phyloP scores from a whole-genome alignment of 345 rosid species.

The Citrus medica region DNA sequence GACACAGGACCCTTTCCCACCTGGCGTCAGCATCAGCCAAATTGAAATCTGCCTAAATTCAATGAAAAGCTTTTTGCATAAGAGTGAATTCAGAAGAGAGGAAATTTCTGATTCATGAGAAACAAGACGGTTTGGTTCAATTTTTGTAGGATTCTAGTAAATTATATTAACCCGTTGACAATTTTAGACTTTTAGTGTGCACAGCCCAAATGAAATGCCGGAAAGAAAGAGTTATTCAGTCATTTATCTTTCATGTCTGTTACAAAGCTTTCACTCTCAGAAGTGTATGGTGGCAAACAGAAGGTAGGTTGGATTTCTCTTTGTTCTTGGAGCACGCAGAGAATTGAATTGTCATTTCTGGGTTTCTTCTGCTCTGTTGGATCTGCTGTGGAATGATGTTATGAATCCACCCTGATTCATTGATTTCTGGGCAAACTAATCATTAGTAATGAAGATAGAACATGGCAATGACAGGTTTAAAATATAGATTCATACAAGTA shows the following conservation, averaged over 20 bases:
- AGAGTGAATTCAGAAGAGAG: not conserved
- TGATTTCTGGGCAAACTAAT: too few relatives aligned
- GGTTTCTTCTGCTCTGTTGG: too few relatives aligned
- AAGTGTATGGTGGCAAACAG: not conserved
- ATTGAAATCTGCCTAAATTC: constrained; percentile 65
- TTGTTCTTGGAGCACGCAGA: not conserved
- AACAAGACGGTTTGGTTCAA: not conserved
- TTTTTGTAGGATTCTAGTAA: constrained; percentile 13
- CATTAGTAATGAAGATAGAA: too few relatives aligned
- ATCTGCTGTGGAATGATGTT: too few relatives aligned
- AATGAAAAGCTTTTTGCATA: not conserved
- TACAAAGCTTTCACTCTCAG: not conserved
- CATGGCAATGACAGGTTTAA: too few relatives aligned
- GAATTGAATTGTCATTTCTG: too few relatives aligned
- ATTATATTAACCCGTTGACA: not conserved
- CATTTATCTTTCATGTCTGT: not conserved
- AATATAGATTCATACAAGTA: too few relatives aligned
- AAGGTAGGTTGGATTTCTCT: not conserved
- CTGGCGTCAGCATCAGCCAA: constrained; percentile 78
- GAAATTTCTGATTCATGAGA: not conserved
- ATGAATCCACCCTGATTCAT: too few relatives aligned
- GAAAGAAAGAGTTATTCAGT: not conserved
- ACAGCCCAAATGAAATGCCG: not conserved
- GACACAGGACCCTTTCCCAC: constrained; percentile 81
- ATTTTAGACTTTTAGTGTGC: constrained; percentile 13